These are phyloP conservation scores for Chenopodium berlandieri DNA, from an alignment of 148 eudicot species.

Conservation along the genomic window DNA sequence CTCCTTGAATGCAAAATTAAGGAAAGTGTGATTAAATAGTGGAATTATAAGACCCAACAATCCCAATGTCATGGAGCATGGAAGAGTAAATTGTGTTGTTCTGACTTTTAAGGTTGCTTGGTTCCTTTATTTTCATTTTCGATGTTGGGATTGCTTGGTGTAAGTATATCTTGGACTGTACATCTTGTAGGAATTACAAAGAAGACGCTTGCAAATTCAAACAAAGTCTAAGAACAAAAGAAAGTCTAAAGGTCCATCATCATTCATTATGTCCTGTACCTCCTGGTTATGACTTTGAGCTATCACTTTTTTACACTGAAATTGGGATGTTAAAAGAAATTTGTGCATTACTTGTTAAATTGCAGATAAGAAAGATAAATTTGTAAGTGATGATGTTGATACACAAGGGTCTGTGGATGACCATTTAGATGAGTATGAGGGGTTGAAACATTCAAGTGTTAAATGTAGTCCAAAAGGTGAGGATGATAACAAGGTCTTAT, in stretches of 20 bases:
- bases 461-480: not conserved
- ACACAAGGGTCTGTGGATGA: slow-evolving; percentile 23
- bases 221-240: slow-evolving; percentile 44
- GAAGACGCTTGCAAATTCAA: slow-evolving; percentile 63
- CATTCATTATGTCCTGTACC: not conserved
- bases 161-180: not conserved
- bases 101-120: not conserved
- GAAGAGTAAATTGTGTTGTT: too few species aligned
- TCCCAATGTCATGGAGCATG: not conserved
- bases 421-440: slow-evolving; percentile 23
- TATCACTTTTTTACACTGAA: not conserved
- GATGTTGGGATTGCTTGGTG: not conserved
- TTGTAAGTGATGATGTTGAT: slow-evolving; percentile 24
- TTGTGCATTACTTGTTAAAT: slow-evolving; percentile 1
- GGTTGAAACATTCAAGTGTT: slow-evolving; percentile 24
- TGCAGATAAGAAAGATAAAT: slow-evolving; percentile 20
- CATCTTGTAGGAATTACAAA: slow-evolving; percentile 60
- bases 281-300: not conserved
- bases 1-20: not conserved
- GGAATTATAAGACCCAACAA: not conserved
- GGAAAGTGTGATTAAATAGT: not conserved
- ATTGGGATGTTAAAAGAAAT: not conserved
- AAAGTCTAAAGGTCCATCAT: slow-evolving; percentile 49
- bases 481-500: not conserved
- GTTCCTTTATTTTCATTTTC: not conserved